These are phyloP conservation scores for Mycena crocata DNA, from an alignment of 768 basidiomycete genomes.

Conservation along the genomic window DNA sequence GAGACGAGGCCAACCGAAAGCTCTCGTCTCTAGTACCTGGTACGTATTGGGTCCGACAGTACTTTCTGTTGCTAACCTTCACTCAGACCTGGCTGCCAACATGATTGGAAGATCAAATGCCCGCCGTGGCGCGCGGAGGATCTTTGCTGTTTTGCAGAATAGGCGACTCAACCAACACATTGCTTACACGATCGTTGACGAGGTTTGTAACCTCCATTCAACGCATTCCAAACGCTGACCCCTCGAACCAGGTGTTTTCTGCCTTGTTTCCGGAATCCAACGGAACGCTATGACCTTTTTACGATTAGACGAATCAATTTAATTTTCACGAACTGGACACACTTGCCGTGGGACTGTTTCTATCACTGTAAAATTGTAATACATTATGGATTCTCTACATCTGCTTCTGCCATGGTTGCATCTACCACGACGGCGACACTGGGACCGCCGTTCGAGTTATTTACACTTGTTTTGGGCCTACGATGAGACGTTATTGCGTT, in stretches of 20 bases:
- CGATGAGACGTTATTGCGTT: conserved; percentile 64
- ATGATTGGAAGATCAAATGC: conserved; percentile 99
- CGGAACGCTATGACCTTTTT: conserved; percentile 24
- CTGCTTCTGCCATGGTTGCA: conserved; percentile 16
- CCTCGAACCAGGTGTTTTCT: conserved; percentile 59
- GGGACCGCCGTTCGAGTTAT: conserved; percentile 2
- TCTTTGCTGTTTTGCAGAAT: conserved; percentile 95
- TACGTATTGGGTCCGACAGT: conserved; percentile 42
- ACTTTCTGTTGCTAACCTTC: conserved; percentile 2
- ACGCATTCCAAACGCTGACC: neutral
- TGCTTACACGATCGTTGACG: conserved; percentile 88
- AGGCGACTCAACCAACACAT: conserved; percentile 95
- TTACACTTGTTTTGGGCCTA: conserved; percentile 35
- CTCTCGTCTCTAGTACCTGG: conserved; percentile 93
- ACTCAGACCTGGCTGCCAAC: conserved; percentile 91
- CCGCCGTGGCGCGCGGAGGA: conserved; percentile 88
- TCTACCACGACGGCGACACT: conserved; percentile 9
- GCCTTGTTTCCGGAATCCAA: conserved; percentile 69
- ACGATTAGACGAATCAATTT: conserved; percentile 21
- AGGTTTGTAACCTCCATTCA: conserved; percentile 61
- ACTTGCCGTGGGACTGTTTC: conserved; percentile 16
- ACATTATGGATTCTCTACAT: conserved; percentile 19
- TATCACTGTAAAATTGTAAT: conserved; percentile 23
- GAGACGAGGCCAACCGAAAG: conserved; percentile 91
- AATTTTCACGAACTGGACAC: conserved; percentile 18